A percentile compares a stretch with the other conserved stretches of the same genome.
Evolutionary conservation across 2,329 filamentous ascomycete species (phyloP).

Genomic region (Beauveria australis): DNA sequence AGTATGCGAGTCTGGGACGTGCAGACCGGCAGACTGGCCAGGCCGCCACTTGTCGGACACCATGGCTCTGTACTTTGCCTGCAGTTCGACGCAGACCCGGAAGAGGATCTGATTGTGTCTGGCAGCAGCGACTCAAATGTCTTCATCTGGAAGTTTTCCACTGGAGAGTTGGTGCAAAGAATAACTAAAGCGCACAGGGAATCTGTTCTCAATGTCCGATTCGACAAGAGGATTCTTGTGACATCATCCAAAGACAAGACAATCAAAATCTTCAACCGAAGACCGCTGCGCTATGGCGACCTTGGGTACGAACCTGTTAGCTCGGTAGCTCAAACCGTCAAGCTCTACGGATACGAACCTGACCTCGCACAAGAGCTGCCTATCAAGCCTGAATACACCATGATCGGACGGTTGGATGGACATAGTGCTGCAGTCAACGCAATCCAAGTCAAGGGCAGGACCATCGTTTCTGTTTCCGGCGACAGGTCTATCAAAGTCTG

Average conservation of each 20-base stretch:
- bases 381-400: constrained; percentile 57
- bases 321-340: constrained; percentile 43
- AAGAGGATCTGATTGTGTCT: constrained; percentile 88
- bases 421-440: constrained; percentile 93
- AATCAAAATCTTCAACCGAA: constrained; percentile 92
- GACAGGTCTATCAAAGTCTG: constrained; percentile 92
- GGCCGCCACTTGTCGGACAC: constrained; percentile 69
- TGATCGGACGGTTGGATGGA: constrained; percentile 73
- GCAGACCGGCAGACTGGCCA: constrained; percentile 66
- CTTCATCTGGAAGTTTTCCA: constrained; percentile 90
- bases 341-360: constrained; percentile 46
- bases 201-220: constrained; percentile 87
- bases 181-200: constrained; percentile 74
- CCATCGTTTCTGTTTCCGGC: constrained; percentile 90
- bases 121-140: constrained; percentile 89
- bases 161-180: constrained; percentile 70
- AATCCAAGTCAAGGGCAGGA: constrained; percentile 77
- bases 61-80: constrained; percentile 83
- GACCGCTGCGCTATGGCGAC: constrained; percentile 53
- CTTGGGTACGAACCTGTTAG: constrained; percentile 47
- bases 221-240: constrained; percentile 83
- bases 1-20: constrained; percentile 88
- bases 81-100: constrained; percentile 83
- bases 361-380: constrained; percentile 39
- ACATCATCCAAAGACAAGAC: constrained; percentile 97